A percentile compares a stretch with the other conserved stretches of the same genome.
Conservation (phyloP, 208 protist genomes). For the Wallacemonas rigidus region DNA sequence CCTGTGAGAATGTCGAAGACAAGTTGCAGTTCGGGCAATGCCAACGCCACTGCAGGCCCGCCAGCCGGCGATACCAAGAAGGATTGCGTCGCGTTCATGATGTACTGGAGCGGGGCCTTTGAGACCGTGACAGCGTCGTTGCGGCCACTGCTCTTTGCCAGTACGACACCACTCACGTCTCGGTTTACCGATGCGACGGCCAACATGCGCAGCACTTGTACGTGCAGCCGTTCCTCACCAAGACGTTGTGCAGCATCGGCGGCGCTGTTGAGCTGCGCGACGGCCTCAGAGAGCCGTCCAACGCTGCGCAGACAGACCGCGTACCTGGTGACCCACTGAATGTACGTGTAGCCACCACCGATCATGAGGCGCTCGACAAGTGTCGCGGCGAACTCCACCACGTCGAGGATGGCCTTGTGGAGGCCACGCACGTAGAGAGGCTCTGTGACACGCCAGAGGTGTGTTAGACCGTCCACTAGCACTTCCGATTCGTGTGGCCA, state of each 20-base stretch:
- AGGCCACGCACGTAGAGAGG: conserved; percentile 49
- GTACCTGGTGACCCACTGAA: conserved; percentile 77
- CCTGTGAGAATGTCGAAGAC: conserved; percentile 30
- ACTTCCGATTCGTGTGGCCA: conserved; percentile 59
- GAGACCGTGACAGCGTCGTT: conserved; percentile 15
- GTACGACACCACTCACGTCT: background rate
- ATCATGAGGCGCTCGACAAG: conserved; percentile 75
- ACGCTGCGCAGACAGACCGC: conserved; percentile 61
- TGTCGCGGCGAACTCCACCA: conserved; percentile 56
- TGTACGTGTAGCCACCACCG: conserved; percentile 56
- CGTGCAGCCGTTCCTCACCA: conserved; percentile 64
- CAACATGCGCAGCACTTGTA: conserved; percentile 69
- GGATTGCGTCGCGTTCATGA: conserved; percentile 42
- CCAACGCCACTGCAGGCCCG: background rate
- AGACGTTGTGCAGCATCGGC: conserved; percentile 49
- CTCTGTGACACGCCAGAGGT: conserved; percentile 59
- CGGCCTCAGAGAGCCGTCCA: conserved; percentile 50
- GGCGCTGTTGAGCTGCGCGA: conserved; percentile 38
- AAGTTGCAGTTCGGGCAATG: conserved; percentile 33
- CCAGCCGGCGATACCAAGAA: conserved; percentile 22
- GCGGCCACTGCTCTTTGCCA: background rate
- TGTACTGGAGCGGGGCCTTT: conserved; percentile 27
- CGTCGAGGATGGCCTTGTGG: conserved; percentile 58
- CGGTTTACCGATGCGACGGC: conserved; percentile 17
- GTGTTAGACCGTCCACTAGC: conserved; percentile 49